Evolutionary conservation across 768 basidiomycete species (phyloP).

Genomic region (Rubroboletus pulcherrimus): DNA sequence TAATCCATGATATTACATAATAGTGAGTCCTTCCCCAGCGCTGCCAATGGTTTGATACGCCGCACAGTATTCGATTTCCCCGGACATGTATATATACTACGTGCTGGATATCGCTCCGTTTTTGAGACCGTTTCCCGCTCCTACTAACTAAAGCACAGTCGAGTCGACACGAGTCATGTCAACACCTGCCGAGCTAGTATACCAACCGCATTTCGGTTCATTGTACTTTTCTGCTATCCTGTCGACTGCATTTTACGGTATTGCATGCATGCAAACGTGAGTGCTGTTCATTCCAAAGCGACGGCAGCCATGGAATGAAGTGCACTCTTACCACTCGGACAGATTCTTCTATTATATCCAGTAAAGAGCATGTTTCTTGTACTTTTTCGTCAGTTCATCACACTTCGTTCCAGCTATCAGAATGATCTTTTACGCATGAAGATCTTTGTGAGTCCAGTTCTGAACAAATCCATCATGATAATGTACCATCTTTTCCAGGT

Average conservation of each 20-base stretch:
- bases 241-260: slow-evolving; percentile 3
- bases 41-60: no score
- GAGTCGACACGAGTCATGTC: not conserved
- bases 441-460: slow-evolving; percentile 2
- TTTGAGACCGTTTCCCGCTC: not conserved
- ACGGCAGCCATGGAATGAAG: not conserved
- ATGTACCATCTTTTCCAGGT: slow-evolving; percentile 2
- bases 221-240: slow-evolving; percentile 2
- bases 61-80: no score
- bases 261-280: slow-evolving; percentile 13
- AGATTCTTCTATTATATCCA: slow-evolving; percentile 13
- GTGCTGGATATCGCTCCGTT: not conserved
- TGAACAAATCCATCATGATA: not conserved
- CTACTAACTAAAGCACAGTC: not conserved
- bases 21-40: no score
- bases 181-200: not conserved
- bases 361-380: not conserved
- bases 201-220: not conserved
- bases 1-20: no score
- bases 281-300: not conserved
- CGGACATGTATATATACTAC: not conserved
- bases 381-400: not conserved
- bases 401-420: slow-evolving; percentile 1
- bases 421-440: slow-evolving; percentile 3
- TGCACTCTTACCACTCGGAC: not conserved